Conservation (phyloP, 148 eudicot genomes). For the Gaultheria prostrata region DNA sequence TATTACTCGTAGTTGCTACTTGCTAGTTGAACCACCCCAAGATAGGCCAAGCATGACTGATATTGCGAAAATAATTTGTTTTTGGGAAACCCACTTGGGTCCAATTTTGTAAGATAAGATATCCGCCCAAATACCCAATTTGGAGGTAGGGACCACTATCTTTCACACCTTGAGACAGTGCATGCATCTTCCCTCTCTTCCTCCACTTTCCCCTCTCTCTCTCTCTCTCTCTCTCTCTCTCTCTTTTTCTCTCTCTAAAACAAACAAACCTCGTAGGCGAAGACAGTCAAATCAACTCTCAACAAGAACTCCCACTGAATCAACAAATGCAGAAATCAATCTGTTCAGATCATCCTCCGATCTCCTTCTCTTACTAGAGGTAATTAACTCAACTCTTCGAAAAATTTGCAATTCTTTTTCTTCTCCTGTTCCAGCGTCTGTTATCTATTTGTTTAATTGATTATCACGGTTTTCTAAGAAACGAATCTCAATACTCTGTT, state of each 20-base stretch:
- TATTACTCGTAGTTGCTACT: no score
- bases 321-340: not conserved
- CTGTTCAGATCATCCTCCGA: not conserved
- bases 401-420: not conserved
- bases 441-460: not conserved
- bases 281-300: not conserved
- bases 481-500: not conserved
- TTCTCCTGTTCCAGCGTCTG: not conserved
- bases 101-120: no score
- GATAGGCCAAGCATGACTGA: constrained; percentile 87
- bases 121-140: not conserved
- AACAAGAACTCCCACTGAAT: not conserved
- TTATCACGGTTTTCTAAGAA: not conserved
- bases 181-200: constrained; percentile 5
- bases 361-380: not conserved
- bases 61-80: constrained; percentile 14
- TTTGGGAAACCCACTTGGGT: no score
- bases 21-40: no score
- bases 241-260: not conserved
- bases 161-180: not conserved
- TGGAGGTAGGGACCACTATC: not conserved
- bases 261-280: not conserved
- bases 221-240: constrained; percentile 2
- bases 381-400: not conserved
- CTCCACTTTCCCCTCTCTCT: not conserved